These are phyloP conservation scores for Paradendryphiella salina DNA, from an alignment of 2,329 filamentous ascomycete genomes.

Conservation along the genomic window DNA sequence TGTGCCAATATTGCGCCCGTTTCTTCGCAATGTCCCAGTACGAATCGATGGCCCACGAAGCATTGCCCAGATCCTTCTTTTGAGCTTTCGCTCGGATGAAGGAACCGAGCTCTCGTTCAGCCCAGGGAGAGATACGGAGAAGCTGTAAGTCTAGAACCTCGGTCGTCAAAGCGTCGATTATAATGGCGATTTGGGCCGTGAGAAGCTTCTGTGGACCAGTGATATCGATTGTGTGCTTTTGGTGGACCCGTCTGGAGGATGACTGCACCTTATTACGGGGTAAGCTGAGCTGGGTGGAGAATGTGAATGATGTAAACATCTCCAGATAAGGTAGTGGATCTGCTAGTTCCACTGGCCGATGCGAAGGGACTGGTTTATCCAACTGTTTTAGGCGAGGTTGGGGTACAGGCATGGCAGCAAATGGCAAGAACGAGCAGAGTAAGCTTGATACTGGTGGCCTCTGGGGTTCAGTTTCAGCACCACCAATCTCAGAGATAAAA, in stretches of 20 bases:
- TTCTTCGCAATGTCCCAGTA: slow-evolving; percentile 66
- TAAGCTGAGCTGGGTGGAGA: slow-evolving; percentile 57
- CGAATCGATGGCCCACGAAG: slow-evolving; percentile 69
- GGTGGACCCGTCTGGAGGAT: slow-evolving; percentile 21
- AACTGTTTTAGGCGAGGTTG: slow-evolving; percentile 29
- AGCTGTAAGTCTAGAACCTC: slow-evolving; percentile 61
- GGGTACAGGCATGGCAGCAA: slow-evolving; percentile 32
- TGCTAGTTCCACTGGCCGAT: slow-evolving; percentile 64
- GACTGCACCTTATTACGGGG: slow-evolving; percentile 19
- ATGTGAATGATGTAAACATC: slow-evolving; percentile 69
- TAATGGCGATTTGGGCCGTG: slow-evolving; percentile 60
- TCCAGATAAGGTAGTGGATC: slow-evolving; percentile 71
- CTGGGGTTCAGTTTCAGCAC: slow-evolving; percentile 22
- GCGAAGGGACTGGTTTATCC: slow-evolving; percentile 58
- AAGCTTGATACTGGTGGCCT: slow-evolving; percentile 37
- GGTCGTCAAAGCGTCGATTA: slow-evolving; percentile 49
- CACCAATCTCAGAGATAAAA: slow-evolving; percentile 30
- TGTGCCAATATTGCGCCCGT: slow-evolving; percentile 66
- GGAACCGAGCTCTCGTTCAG: slow-evolving; percentile 60
- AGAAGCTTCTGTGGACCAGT: slow-evolving; percentile 59
- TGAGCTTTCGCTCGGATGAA: slow-evolving; percentile 53
- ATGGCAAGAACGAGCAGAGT: slow-evolving; percentile 49
- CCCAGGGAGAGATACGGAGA: slow-evolving; percentile 60
- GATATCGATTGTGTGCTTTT: slow-evolving; percentile 59
- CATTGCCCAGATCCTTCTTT: slow-evolving; percentile 60